Percentiles rank a stretch among this genome's conserved stretches.
Evolutionary conservation across 768 basidiomycete species (phyloP).

Genomic region (Sarcodon sp.): DNA sequence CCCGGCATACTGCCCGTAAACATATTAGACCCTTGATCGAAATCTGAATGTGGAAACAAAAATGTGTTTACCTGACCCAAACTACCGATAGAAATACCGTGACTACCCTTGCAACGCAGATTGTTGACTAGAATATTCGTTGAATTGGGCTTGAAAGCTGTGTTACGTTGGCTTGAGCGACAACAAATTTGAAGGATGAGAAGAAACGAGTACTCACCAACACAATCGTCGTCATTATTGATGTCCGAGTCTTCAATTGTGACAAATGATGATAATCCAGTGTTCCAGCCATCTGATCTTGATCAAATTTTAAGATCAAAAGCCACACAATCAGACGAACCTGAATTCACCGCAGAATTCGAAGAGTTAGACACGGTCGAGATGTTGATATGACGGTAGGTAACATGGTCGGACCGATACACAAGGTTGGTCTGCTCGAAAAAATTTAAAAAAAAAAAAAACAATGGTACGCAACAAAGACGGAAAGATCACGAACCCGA

Average conservation of each 20-base stretch:
- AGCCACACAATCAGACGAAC: too few species aligned
- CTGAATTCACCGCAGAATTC: too few species aligned
- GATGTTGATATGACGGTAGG: slow-evolving; percentile 22
- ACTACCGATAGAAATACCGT: slow-evolving; percentile 49
- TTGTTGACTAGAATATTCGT: slow-evolving; percentile 47
- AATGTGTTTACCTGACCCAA: slow-evolving; percentile 33
- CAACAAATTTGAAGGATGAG: neutral
- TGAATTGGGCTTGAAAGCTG: slow-evolving; percentile 17
- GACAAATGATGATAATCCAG: slow-evolving; percentile 42
- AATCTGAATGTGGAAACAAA: too few species aligned
- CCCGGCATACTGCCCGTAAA: slow-evolving; percentile 49
- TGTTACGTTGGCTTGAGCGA: neutral
- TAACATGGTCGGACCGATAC: slow-evolving; percentile 28
- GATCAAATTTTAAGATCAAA: too few species aligned
- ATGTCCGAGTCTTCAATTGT: slow-evolving; percentile 35
- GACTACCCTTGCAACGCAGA: slow-evolving; percentile 45
- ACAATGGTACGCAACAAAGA: neutral
- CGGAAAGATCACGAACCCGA: slow-evolving; percentile 19
- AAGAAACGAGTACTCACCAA: slow-evolving; percentile 40
- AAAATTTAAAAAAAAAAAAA: neutral
- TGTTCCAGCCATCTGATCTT: slow-evolving; percentile 45
- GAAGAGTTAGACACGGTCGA: too few species aligned
- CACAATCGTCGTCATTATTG: slow-evolving; percentile 46
- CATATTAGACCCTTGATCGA: slow-evolving; percentile 20
- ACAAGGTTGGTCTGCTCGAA: slow-evolving; percentile 21